Base-by-base conservation (phyloP, 2,329 filamentous ascomycete species). In the Colletotrichum sp. region DNA sequence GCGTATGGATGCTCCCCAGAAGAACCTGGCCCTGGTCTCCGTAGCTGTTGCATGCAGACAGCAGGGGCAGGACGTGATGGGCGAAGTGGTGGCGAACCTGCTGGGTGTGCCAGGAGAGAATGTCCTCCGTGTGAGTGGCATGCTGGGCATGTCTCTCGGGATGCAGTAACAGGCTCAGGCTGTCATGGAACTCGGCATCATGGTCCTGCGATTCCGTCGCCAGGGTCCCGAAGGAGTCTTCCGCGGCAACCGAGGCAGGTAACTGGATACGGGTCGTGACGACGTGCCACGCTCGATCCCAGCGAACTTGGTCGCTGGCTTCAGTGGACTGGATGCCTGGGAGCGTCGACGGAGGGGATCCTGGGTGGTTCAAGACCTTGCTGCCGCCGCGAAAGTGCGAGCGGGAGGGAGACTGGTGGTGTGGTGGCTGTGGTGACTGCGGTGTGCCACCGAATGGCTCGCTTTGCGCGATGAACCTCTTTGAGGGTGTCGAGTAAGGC, bases 61-160 rank as follows among this genome's bases (percentile, higher is more conserved):
- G 85, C 70, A 91, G 81, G 25, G 91, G 91, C 71, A 92, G 84
- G 19, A 92, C 90, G 79, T 92, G 88, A 75, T 89, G 87, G 32
- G 91, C 84, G 79, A 93, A 93, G 82, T 93, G 91, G 75, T 88
- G 86, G 55, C 91, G 87, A 57, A 91, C 90, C 82, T 93, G 91
- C 72, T 90, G 88, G 28, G 88, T 89, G 80, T 93, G 90, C 92
- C 92, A 93, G 30, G 86, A 82, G 30, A 93, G 79, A 52, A 93
- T 83, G 79, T 93, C 88, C 52, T 91, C 90, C 16, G 88, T 91
- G 74, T 89, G 87, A 15, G 82, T 79, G 22, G 91, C 90, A 9
- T 85, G 82, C 34, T 91, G 91, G 25, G 90, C 82, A 64, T 86
- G 82, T 6, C 79, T 79, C 65, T 81, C 77, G 60, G 91, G 88